Evolutionary conservation across 805 yeast species (phyloP), one percentile per base, ranked within the genome.

Genomic region (Kluyveromyces wickerhamii): DNA sequence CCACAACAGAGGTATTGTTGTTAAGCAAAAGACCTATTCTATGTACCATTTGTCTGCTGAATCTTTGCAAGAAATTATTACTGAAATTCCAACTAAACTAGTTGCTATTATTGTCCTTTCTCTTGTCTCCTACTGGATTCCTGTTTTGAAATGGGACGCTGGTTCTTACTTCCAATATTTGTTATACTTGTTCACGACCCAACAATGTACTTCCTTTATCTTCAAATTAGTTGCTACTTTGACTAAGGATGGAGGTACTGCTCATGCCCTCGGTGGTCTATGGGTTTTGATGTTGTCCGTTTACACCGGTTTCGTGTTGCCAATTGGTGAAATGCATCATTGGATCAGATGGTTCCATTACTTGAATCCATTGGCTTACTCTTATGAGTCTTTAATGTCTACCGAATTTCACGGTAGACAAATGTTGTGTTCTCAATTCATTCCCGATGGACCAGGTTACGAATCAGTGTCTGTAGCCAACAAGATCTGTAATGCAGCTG

Each of bases 31-130:
- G 48, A 67, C 77, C 18, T 77, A 73, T 45, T 72, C 79, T 11
- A 61, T 78, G 60, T 76, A 72, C 52, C 71, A 77, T 40, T 75
- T 77, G 12, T 69, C 83, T 15, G 80, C 81, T 17, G 83, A 77
- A 54, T 71, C 79, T 7, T 42, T 78, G 28, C 73, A 79, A 7
- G 67, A 67, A 39, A 69, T 72, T 43, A 49, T 77, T 22, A 67
- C 77, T 28, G 77, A 73, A 47, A 52, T 75, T 33, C 84, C 83
- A 3, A 62, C 70, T 27, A 74, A 76, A 47, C 57, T 72, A 27
- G 45, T 71, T 56, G 70, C 74, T 12, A 63, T 69, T 34, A 34
- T 72, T 23, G 51, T 69, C 32, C 62, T 76, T 42, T 67, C 74
- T 0, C 39, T 72, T 36, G 54, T 64, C 15, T 42, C 62, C n/a